Base-by-base conservation (phyloP, 2,329 filamentous ascomycete genomes). In the Xylaria sp. region DNA sequence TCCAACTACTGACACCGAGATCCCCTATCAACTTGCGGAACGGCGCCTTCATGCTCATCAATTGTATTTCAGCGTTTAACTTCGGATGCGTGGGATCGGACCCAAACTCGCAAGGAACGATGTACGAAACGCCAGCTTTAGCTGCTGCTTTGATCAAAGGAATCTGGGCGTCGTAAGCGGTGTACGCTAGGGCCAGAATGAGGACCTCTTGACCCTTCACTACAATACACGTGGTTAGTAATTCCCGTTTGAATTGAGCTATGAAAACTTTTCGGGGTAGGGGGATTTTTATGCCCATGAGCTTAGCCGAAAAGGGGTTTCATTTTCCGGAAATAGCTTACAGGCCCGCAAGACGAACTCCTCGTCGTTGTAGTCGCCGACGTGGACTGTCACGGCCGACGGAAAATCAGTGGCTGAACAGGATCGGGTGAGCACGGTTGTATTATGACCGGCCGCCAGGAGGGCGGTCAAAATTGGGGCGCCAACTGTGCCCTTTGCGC, bases 141-240 rank as follows among this genome's bases (percentile, higher is more conserved):
- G 79, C 77, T 9, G 76, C 80, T 10, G 80, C 81, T 37, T 75
- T 77, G 54, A 78, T 77, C 35, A 79, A 65, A 0, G 70, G 65
- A 8, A 73, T 71, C 60, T 79, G 75, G 9, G 70, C 63, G 9
- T 68, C 69, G 51, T 76, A 64, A n/a, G 70, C 71, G 37, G 47
- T 64, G 66, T 60, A 67, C 65, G 70, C 73, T 18, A 79, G 68
- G 27, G 75, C 71, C 5, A 80, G 60, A 40, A 82, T 68, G 6
- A 82, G 71, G 16, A 76, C 73, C 9, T 81, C 77, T 63, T 82
- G 80, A 35, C 74, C 77, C 42, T 73, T 57, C 13, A 82, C 54
- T 58, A 29, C 16, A 58, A 42, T 21, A n/a, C 23, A 25, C 12
- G 2, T 10, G 23, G 23, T 58, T n/a, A 58, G 54, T n/a, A 9